These are phyloP conservation scores for Lathyrus oleraceus DNA, from an alignment of 306 rosid species.

Conservation along the genomic window DNA sequence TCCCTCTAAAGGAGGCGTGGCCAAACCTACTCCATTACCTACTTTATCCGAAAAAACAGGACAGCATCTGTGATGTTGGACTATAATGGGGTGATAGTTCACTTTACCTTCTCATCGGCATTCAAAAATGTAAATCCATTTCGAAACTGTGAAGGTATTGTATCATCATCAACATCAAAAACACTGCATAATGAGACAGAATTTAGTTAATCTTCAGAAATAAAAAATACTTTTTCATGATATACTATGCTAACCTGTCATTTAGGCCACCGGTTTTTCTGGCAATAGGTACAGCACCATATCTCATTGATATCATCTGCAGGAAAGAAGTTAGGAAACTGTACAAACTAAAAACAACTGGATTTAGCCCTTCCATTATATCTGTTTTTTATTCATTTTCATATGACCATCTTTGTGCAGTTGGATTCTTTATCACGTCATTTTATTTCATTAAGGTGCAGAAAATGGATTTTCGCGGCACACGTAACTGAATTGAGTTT, in stretches of 20 bases:
- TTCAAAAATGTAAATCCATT: conserved; percentile 81
- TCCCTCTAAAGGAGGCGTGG: neutral
- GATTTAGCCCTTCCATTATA: neutral
- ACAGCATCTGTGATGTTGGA: conserved; percentile 8
- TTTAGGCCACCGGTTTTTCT: conserved; percentile 95
- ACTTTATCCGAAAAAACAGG: neutral
- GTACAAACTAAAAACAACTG: conserved; percentile 1
- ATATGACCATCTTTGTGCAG: conserved; percentile 8
- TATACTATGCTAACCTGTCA: conserved; percentile 68
- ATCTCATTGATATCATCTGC: conserved; percentile 99
- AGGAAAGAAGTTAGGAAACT: conserved; percentile 20
- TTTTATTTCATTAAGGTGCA: conserved; percentile 18
- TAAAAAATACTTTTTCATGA: conserved; percentile 10
- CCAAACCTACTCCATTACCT: neutral
- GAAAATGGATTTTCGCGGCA: conserved; percentile 26
- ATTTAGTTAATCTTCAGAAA: conserved; percentile 17
- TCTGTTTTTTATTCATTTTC: conserved; percentile 2
- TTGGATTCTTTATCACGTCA: conserved; percentile 4
- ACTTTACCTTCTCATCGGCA: conserved; percentile 78
- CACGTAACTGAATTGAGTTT: conserved; percentile 14
- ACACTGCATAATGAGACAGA: conserved; percentile 57
- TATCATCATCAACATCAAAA: conserved; percentile 83
- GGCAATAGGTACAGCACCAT: conserved; percentile 83
- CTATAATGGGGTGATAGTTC: conserved; percentile 6
- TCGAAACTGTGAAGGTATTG: conserved; percentile 66